Base-by-base conservation (phyloP, 768 basidiomycete genomes). In the Chalciporus pseudorubinellus region DNA sequence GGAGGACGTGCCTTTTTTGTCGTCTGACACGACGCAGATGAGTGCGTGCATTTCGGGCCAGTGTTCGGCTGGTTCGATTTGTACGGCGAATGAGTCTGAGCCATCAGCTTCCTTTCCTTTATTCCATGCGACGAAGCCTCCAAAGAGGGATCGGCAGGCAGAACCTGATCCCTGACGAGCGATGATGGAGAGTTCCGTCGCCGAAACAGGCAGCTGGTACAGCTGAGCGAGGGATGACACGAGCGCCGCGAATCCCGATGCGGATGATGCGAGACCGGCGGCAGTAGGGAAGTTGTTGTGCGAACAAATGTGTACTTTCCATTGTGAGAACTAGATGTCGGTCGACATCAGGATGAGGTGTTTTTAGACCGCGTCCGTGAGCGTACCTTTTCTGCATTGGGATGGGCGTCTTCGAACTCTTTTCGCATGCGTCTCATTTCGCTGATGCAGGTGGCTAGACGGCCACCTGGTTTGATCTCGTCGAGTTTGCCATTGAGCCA, bases 211-310 rank as follows among this genome's bases (percentile, higher is more conserved):
- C 44, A 99, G 88, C 9, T 74, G 59, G 75, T 97, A 98, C 57
- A 98, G 85, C 10, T 84, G 77, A 1, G 94, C 85, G 45, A 99
- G 81, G 46, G 95, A 97, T 12, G 87, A 79, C 22, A 92, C 89
- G 36, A 99, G 87, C 0, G 97, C 97, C 4, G 97, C 95, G 61
- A 98, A 95, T 14, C 97, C 97, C 0, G 94, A 92, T 1, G 97
- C 97, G 29, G 95, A 98, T 1, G 95, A 98, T 1, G 97, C 97
- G 40, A 99, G 84, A 4, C 97, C 97, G 0, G 97, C 97, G 13
- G 97, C 97, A 13, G 97, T 99, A 26, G 97, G 97, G 78, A 99
- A 98, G 76, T 98, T 98, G 80, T 99, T 99, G 74, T 83, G 86
- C 7, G 95, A 98, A 50, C 84, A 83, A 61, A 99, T 93, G 74